phyloP scores from a whole-genome alignment of 768 basidiomycete genomes.

The Tremella mesenterica region DNA sequence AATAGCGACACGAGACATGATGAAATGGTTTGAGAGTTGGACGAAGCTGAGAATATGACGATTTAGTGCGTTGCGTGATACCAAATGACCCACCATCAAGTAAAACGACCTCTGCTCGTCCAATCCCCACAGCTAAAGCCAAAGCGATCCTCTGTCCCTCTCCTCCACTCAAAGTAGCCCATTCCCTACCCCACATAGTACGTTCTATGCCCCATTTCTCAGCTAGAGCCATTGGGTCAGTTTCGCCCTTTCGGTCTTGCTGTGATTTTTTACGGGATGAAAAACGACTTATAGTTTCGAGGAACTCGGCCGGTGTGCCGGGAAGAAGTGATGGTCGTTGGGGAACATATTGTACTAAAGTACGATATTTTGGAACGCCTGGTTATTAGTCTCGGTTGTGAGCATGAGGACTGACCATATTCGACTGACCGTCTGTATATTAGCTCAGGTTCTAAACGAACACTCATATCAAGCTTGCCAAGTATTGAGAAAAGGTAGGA shows the following conservation, averaged over 20 bases:
- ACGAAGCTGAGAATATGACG: too few relatives aligned
- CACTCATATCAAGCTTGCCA: too few relatives aligned
- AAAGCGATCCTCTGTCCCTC: slow-evolving; percentile 76
- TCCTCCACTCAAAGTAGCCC: slow-evolving; percentile 74
- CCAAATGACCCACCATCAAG: slow-evolving; percentile 42
- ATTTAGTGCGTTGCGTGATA: too few relatives aligned
- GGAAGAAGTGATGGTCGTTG: slow-evolving; percentile 81
- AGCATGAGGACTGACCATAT: slow-evolving; percentile 17
- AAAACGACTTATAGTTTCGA: slow-evolving; percentile 55
- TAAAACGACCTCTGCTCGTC: slow-evolving; percentile 68
- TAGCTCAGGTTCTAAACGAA: too few relatives aligned
- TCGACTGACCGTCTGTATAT: slow-evolving; percentile 15
- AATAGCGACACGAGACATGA: neutral
- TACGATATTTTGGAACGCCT: slow-evolving; percentile 73
- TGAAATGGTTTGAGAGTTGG: neutral
- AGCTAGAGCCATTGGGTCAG: slow-evolving; percentile 52
- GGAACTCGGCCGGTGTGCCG: slow-evolving; percentile 66
- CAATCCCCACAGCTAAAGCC: slow-evolving; percentile 63
- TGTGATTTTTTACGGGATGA: slow-evolving; percentile 45
- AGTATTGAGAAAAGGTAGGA: too few relatives aligned
- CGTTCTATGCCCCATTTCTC: slow-evolving; percentile 59
- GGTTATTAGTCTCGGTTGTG: neutral
- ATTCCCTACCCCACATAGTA: slow-evolving; percentile 67
- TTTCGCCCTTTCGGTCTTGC: neutral
- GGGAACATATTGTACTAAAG: slow-evolving; percentile 72